Percentiles rank a stretch among this genome's conserved stretches.
Conservation (phyloP, 2,329 filamentous ascomycete species). For the Penicillium polonicum region DNA sequence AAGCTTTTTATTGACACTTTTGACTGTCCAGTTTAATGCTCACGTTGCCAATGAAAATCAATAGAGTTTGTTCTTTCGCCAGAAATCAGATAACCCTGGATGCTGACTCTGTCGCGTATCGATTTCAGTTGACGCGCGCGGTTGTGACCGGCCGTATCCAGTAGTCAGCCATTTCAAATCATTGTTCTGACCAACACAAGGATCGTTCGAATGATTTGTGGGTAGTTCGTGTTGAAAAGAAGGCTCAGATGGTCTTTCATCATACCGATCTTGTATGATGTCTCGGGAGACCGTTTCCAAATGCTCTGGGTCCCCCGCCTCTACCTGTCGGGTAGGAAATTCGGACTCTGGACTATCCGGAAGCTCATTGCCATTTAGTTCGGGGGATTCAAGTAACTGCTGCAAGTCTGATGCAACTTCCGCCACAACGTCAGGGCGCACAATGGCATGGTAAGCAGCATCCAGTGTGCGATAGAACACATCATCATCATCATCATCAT, state of each 20-base stretch:
- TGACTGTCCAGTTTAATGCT: conserved; percentile 10
- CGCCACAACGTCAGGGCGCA: neutral
- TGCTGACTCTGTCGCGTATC: neutral
- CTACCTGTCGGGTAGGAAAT: neutral
- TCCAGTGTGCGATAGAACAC: conserved; percentile 8
- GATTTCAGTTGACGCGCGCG: neutral
- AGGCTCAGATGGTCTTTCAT: neutral
- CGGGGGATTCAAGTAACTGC: neutral
- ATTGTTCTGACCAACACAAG: neutral
- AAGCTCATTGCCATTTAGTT: neutral
- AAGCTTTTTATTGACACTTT: neutral
- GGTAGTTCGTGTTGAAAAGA: neutral
- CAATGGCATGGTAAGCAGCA: conserved; percentile 2
- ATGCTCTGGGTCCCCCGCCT: neutral
- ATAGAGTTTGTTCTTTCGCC: conserved; percentile 29
- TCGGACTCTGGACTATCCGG: neutral
- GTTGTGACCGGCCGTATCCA: neutral
- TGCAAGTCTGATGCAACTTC: neutral
- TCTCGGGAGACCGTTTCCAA: neutral
- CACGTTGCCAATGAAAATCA: conserved; percentile 12
- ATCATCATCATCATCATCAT: conserved; percentile 9
- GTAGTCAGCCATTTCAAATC: neutral
- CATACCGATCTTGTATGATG: neutral
- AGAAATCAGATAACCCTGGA: conserved; percentile 15
- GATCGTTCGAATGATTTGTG: neutral